These are phyloP conservation scores for Ophiorrhiza pumila DNA, from an alignment of 257 asterid genomes.

Conservation along the genomic window DNA sequence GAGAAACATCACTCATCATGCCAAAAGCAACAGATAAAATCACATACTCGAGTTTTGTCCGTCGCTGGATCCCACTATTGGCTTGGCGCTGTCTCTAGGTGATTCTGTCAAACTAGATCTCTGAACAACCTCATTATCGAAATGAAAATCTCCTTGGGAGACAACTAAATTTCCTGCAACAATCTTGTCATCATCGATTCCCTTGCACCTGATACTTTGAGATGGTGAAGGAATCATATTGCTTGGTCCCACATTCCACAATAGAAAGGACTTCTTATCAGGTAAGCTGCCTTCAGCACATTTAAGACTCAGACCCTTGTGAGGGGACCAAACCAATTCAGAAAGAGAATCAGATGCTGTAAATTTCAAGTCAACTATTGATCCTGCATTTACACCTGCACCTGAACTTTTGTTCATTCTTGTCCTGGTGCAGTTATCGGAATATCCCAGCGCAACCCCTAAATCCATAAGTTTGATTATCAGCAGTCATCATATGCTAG, in stretches of 20 bases:
- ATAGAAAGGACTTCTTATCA: slow-evolving; percentile 32
- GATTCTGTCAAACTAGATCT: slow-evolving; percentile 11
- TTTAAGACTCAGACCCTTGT: slow-evolving; percentile 54
- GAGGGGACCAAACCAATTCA: slow-evolving; percentile 77
- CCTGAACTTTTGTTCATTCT: slow-evolving; percentile 37
- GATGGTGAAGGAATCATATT: slow-evolving; percentile 26
- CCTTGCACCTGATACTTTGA: slow-evolving; percentile 26
- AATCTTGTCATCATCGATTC: slow-evolving; percentile 23
- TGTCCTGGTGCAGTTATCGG: slow-evolving; percentile 23
- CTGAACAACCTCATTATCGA: slow-evolving; percentile 12
- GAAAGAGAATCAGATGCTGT: slow-evolving; percentile 59
- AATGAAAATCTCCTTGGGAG: slow-evolving; percentile 14
- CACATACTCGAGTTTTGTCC: slow-evolving; percentile 18
- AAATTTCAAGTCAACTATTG: slow-evolving; percentile 40
- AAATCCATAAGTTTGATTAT: slow-evolving; percentile 38
- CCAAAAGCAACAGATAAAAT: not conserved
- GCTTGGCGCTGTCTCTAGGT: slow-evolving; percentile 14
- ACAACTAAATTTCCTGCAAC: slow-evolving; percentile 25
- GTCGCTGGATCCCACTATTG: slow-evolving; percentile 3
- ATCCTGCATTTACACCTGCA: slow-evolving; percentile 89
- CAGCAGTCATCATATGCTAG: slow-evolving; percentile 29
- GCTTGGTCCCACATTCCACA: slow-evolving; percentile 39
- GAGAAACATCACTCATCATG: not conserved
- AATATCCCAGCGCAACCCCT: slow-evolving; percentile 46
- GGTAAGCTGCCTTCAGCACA: slow-evolving; percentile 35